Percentiles rank a stretch among this genome's conserved stretches.
phyloP scores from a whole-genome alignment of 78 protist genomes.

The Dictyostelium citrinum region DNA sequence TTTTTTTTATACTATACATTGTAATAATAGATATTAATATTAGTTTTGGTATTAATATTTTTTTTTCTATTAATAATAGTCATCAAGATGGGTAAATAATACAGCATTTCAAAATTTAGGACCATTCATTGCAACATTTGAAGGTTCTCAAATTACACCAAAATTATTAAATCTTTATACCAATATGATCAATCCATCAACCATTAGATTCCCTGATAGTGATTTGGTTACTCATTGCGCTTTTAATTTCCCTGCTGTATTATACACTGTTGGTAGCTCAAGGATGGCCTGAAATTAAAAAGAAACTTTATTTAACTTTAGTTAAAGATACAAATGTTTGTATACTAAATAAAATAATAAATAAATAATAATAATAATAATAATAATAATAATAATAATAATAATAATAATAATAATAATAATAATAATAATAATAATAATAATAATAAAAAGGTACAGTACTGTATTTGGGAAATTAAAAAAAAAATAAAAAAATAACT shows the following conservation, averaged over 20 bases:
- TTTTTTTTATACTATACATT: background rate
- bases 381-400: background rate
- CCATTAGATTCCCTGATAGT: conserved; percentile 52
- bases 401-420: background rate
- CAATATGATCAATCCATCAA: conserved; percentile 34
- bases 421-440: too few relatives aligned
- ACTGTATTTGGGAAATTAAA: background rate
- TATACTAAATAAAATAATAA: background rate
- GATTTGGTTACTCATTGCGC: conserved; percentile 79
- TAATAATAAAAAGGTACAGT: background rate
- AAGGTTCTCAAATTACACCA: conserved; percentile 54
- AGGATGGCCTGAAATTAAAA: conserved; percentile 82
- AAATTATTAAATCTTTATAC: conserved; percentile 25
- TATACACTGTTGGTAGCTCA: conserved; percentile 62
- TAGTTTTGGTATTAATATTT: background rate
- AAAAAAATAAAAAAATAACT: background rate
- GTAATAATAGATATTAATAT: background rate
- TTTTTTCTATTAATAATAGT: background rate
- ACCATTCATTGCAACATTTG: conserved; percentile 81
- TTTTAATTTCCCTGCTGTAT: conserved; percentile 82
- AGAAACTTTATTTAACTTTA: conserved; percentile 53
- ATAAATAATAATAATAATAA: too few relatives aligned
- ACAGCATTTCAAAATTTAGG: conserved; percentile 79
- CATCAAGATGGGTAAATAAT: conserved; percentile 81
- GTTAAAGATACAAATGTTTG: conserved; percentile 60